Base-by-base conservation (phyloP, 805 yeast species). In the Kazachstania taianensis region DNA sequence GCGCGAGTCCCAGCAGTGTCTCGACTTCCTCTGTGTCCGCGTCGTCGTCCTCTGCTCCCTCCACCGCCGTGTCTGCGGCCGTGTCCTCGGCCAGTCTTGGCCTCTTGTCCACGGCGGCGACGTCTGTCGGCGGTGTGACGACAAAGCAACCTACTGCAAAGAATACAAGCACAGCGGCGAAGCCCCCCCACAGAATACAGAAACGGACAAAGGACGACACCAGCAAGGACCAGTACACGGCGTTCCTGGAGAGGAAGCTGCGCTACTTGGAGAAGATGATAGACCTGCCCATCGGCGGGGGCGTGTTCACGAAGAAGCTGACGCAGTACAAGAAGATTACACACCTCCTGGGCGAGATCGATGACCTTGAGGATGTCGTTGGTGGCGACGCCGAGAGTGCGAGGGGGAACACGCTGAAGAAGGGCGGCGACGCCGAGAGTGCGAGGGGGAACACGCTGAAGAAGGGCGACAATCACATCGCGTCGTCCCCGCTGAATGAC, bases 241-340 rank as follows among this genome's bases (percentile, higher is more conserved):
- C 62, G 12, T 65, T 73, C 50, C 47, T 77, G 35, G 82, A 76
- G 45, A 69, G 67, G 39, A 71, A 70, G 45, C 63, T 77, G 20
- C 63, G 62, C 32, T 67, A 65, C 35, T 48, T 77, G 34, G 81
- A 77, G 41, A 65, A 62, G 32, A 38, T 70, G 17, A 47, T 73
- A 22, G 56, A 43, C 16, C 25, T 56, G 20, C 46, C 50, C 5
- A 45, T 44, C n/a, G 53, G 49, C 25, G 57, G 59, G 8, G 41
- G 42, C 9, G 44, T 51, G 4, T 55, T 50, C 26, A 54, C 52
- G 42, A 55, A 53, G 38, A 60, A 50, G 42, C 48, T 56, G 20
- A 18, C 38, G 29, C 59, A 57, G 32, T 65, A 65, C 38, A 62
- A 61, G 38, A 62, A 55, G 39, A 44, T 64, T 5, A 50, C 67